Base-by-base conservation (phyloP, 345 rosid species). In the Rhizophora apiculata region DNA sequence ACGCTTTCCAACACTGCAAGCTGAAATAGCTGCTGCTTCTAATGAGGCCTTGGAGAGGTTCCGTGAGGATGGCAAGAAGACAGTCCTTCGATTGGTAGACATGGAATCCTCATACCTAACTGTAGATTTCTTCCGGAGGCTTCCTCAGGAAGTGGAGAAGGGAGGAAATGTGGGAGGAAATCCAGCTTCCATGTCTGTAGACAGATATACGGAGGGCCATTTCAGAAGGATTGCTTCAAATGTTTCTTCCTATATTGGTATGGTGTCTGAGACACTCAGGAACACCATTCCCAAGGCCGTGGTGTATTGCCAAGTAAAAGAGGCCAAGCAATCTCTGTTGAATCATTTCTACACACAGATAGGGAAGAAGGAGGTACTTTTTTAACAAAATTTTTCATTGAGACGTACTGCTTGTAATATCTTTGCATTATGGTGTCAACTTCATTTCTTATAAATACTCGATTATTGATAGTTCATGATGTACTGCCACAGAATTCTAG, bases 191-290 rank as follows among this genome's bases (percentile, higher is more conserved):
- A 10, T 77, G 18, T 31, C 66, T 4, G 63, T 65, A 9, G 83
- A 80, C 63, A 65, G 83, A 18, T 80, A 80, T 57, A 11, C 68
- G 2, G 83, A 80, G 60, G 77, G 79, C 15, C 83, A 80, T 48
- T 80, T 80, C 65, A 75, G 83, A 77, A 80, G 83, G 67, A 80
- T 80, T 34, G 83, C 74, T 31, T 80, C 83, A 15, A 80, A 80
- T 16, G 83, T 80, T 16, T 68, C 74, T 10, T 72, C 83, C 6
- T 80, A 75, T 57, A 31, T 80, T n/a, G 72, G 63, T 29, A 80
- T 80, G 80, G 83, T 80, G 18, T 68, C 83, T 9, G 80, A 80
- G 60, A 76, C 83, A 15, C 80, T 80, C 4, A 80, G 39, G 72
- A 75, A 48, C 67, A 76, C 77, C 4, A 64, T 80, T 46, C 83